A percentile compares a stretch with the other conserved stretches of the same genome.
phyloP scores from a whole-genome alignment of 1,284 basidiomycete species.

The Marasmius tenuissimus region DNA sequence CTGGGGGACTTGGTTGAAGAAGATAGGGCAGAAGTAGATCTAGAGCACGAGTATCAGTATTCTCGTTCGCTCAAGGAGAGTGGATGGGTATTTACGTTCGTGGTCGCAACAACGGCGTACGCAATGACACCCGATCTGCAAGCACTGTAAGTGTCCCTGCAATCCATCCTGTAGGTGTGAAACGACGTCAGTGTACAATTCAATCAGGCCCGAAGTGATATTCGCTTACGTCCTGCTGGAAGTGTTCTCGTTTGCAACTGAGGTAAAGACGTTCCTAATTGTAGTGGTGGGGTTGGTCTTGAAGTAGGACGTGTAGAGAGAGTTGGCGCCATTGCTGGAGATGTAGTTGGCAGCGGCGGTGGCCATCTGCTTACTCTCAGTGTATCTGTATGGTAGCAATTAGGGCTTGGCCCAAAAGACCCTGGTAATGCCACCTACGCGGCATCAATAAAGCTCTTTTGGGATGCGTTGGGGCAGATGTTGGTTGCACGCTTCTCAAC shows the following conservation, averaged over 20 bases:
- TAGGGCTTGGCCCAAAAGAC: background rate
- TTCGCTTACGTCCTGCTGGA: conserved; percentile 15
- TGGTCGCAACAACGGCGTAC: conserved; percentile 18
- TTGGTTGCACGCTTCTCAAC: conserved; percentile 30
- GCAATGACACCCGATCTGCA: conserved; percentile 19
- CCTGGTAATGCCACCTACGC: conserved; percentile 19
- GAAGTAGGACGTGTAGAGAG: conserved; percentile 19
- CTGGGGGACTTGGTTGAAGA: conserved; percentile 17
- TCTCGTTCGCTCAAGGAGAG: background rate
- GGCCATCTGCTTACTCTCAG: conserved; percentile 16
- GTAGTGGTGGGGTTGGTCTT: conserved; percentile 11
- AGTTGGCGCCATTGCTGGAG: conserved; percentile 16
- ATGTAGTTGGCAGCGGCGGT: conserved; percentile 15
- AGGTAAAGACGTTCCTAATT: conserved; percentile 12
- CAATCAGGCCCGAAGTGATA: background rate
- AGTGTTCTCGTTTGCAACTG: conserved; percentile 18
- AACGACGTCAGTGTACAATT: background rate
- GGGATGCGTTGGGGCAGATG: conserved; percentile 30
- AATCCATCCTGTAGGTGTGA: conserved; percentile 13
- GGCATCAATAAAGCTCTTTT: conserved; percentile 32
- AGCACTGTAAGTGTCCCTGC: conserved; percentile 15
- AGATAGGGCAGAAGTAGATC: conserved; percentile 21
- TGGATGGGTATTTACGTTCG: conserved; percentile 13
- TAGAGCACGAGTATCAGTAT: background rate
- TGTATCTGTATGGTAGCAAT: conserved; percentile 10